Evolutionary conservation across 2,329 filamentous ascomycete genomes (phyloP), one percentile per base, ranked within the genome.

Genomic region (Emericellopsis atlantica): DNA sequence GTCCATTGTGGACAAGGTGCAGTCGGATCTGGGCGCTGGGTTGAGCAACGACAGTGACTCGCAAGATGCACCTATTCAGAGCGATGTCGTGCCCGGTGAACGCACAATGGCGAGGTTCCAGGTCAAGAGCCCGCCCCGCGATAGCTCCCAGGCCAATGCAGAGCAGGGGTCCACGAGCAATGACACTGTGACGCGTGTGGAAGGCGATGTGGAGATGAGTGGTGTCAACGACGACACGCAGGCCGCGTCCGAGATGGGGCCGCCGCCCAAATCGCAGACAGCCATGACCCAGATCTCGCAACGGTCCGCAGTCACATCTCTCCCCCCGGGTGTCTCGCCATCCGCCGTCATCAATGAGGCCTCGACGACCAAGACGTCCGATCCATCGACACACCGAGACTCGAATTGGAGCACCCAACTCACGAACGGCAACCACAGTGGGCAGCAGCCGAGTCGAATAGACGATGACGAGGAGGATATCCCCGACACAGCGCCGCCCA

Each of bases 361-460:
- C 2, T 94, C 88, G 2, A 93, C 89, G 1, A 95, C 89, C n/a
- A 92, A 94, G 61, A 89, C 84, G 2, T 86, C 84, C 1, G 79
- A 84, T 45, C 74, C 77, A 6, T 87, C 82, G 4, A 65, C 66
- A 14, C 65, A 69, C 40, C 80, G 79, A 11, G 79, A 76, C 1
- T 78, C 74, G 3, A 72, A 75, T 47, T 72, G 74, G 56, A 81
- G 81, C 55, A 85, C 82, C 0, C 83, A 89, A 54, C 71, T 74
- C 44, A 84, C 81, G 3, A 87, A 88, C 45, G 82, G 83, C 16
- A 60, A 64, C 23, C 72, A 76, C 42, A 29, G 26, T 12, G 26
- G 26, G 26, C 51, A 54, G 32, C 53, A 50, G 32, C 26, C 26
- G 9, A 29, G 26, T 12, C 26, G 26, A 12, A 29, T 29, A 12